Evolutionary conservation across 495 filamentous ascomycete genomes (phyloP).

Genomic region (Pyronema domesticum): DNA sequence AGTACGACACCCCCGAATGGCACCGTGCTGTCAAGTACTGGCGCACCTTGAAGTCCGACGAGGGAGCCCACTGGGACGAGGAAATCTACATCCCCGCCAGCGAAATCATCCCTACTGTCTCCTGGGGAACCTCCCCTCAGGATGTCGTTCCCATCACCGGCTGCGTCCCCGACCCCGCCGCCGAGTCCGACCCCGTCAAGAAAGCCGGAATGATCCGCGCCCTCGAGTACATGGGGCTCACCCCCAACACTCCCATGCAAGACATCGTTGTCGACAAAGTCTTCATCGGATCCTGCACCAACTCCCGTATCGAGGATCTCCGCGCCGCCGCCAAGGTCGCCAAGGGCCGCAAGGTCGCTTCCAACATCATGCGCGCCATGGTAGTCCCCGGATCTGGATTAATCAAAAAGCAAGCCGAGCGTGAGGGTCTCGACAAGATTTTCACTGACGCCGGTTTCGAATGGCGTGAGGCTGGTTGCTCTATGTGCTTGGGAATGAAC

Average conservation of each 20-base stretch:
- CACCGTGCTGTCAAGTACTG: conserved; percentile 77
- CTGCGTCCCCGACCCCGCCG: conserved; percentile 71
- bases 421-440: conserved; percentile 80
- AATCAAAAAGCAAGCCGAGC: conserved; percentile 82
- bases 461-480: conserved; percentile 95
- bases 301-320: conserved; percentile 90
- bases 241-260: conserved; percentile 69
- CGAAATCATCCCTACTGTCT: conserved; percentile 83
- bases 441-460: conserved; percentile 88
- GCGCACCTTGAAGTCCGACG: conserved; percentile 68
- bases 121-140: conserved; percentile 94
- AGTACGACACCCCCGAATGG: conserved; percentile 71
- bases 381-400: conserved; percentile 89
- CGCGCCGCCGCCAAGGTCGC: conserved; percentile 72
- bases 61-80: conserved; percentile 66
- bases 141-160: conserved; percentile 89
- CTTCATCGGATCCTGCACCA: conserved; percentile 97
- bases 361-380: conserved; percentile 84
- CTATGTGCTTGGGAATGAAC: conserved; percentile 99
- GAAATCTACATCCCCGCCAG: conserved; percentile 77
- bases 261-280: conserved; percentile 84
- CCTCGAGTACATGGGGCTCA: conserved; percentile 91
- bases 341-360: conserved; percentile 65
- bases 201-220: conserved; percentile 60
- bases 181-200: conserved; percentile 59